Conservation (phyloP, 192 early-diverging fungal genomes). For the Helicostylum pulchrum region DNA sequence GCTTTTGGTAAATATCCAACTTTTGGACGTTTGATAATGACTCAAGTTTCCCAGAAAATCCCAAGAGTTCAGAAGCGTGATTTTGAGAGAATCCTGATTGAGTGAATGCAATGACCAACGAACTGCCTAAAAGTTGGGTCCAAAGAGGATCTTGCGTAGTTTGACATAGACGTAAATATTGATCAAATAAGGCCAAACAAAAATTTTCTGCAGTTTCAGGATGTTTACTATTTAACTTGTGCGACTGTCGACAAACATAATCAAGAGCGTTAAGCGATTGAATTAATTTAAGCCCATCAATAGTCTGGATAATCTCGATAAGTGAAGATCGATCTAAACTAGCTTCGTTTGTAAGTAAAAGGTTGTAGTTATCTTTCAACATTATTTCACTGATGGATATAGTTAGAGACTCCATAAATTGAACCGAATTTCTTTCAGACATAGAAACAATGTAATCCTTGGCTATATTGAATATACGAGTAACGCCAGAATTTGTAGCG, state of each 20-base stretch:
- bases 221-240: not conserved
- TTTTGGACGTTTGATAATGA: not conserved
- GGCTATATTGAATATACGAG: slow-evolving; percentile 7
- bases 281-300: slow-evolving; percentile 8
- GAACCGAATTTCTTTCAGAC: not conserved
- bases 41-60: not conserved
- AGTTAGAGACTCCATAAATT: not conserved
- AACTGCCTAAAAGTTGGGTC: slow-evolving; percentile 1
- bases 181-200: slow-evolving; percentile 4
- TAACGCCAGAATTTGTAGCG: not conserved
- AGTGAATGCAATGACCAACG: slow-evolving; percentile 9
- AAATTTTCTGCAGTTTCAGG: not conserved
- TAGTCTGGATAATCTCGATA: slow-evolving; percentile 1
- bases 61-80: slow-evolving; percentile 13
- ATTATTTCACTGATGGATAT: not conserved
- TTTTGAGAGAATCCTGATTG: not conserved
- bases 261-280: slow-evolving; percentile 6
- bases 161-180: not conserved
- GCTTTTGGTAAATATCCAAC: slow-evolving; percentile 10
- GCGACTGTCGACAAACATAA: not conserved
- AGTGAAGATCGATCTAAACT: not conserved
- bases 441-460: slow-evolving; percentile 1
- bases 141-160: slow-evolving; percentile 2
- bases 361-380: too few relatives aligned
- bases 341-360: not conserved